Evolutionary conservation across 2,329 filamentous ascomycete species (phyloP).

Genomic region (Neonectria neomacrospora): DNA sequence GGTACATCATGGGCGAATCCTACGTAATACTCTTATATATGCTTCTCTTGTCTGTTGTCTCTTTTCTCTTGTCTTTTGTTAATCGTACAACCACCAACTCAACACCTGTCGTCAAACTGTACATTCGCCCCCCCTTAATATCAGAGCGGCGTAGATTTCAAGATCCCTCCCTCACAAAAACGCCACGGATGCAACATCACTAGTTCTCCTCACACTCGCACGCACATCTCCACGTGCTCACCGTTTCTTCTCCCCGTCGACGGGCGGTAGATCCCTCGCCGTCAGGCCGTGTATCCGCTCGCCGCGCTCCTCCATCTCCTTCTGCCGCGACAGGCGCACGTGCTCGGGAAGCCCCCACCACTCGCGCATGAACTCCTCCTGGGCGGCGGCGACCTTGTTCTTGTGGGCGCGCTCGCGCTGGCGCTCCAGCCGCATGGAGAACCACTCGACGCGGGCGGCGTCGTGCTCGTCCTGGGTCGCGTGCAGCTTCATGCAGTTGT

Average conservation of each 20-base stretch:
- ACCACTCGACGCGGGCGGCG: conserved; percentile 93
- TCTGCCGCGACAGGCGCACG: conserved; percentile 61
- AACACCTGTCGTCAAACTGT: conserved; percentile 24
- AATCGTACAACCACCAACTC: conserved; percentile 25
- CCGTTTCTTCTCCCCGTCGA: conserved; percentile 21
- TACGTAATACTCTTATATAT: not conserved
- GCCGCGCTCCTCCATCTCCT: conserved; percentile 58
- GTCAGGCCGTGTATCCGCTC: conserved; percentile 68
- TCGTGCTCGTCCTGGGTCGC: conserved; percentile 89
- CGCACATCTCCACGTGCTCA: conserved; percentile 6
- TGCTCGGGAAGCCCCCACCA: conserved; percentile 73
- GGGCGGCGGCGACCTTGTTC: conserved; percentile 67
- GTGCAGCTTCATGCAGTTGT: conserved; percentile 89
- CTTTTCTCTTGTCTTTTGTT: conserved; percentile 10
- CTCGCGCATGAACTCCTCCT: conserved; percentile 73
- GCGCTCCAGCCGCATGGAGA: conserved; percentile 78
- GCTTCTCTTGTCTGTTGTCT: not conserved
- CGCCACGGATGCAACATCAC: conserved; percentile 40
- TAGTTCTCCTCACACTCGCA: not conserved
- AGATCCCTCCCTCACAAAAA: conserved; percentile 32
- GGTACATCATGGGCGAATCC: not conserved
- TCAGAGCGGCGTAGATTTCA: conserved; percentile 40
- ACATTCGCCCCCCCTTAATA: conserved; percentile 28
- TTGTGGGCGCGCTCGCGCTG: conserved; percentile 74
- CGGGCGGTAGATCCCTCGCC: conserved; percentile 46